Percentiles rank a stretch among this genome's conserved stretches.
Evolutionary conservation across 305 asterid genomes (phyloP).

Genomic region (Rubia tinctorum): DNA sequence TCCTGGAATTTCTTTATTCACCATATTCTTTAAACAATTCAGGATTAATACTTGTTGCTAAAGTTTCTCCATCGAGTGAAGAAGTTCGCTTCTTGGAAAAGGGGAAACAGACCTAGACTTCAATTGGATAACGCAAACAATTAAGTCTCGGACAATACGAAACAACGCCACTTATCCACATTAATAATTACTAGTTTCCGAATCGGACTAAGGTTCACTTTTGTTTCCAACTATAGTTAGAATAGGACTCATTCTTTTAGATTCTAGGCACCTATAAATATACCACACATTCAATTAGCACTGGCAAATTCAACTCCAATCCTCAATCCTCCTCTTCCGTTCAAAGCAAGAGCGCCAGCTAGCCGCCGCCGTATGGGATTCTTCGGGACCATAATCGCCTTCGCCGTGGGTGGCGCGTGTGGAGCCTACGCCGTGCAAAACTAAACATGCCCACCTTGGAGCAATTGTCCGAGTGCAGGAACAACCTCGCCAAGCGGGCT

Average conservation of each 20-base stretch:
- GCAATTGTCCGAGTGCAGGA: conserved; percentile 13
- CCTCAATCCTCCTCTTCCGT: neutral
- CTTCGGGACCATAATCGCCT: conserved; percentile 2
- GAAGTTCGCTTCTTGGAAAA: neutral
- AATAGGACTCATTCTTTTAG: no score
- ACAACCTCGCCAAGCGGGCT: conserved; percentile 16
- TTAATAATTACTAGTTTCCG: neutral
- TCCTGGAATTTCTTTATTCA: no score
- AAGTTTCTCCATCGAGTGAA: neutral
- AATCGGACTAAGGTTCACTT: neutral
- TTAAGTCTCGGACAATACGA: neutral
- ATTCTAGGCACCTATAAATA: neutral
- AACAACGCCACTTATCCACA: neutral
- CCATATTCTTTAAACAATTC: no score
- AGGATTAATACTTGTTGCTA: neutral
- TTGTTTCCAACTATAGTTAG: neutral
- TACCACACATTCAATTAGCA: neutral
- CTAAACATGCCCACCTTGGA: conserved; percentile 30
- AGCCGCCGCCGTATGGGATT: neutral
- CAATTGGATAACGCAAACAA: neutral
- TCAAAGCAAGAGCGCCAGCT: neutral
- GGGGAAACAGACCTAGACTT: neutral
- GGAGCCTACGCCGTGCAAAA: conserved; percentile 38
- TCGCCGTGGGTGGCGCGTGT: conserved; percentile 32
- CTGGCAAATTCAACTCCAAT: neutral